Percentiles rank a stretch among this genome's conserved stretches.
phyloP scores from a whole-genome alignment of 306 rosid genomes.

The Cucumis cinereus region DNA sequence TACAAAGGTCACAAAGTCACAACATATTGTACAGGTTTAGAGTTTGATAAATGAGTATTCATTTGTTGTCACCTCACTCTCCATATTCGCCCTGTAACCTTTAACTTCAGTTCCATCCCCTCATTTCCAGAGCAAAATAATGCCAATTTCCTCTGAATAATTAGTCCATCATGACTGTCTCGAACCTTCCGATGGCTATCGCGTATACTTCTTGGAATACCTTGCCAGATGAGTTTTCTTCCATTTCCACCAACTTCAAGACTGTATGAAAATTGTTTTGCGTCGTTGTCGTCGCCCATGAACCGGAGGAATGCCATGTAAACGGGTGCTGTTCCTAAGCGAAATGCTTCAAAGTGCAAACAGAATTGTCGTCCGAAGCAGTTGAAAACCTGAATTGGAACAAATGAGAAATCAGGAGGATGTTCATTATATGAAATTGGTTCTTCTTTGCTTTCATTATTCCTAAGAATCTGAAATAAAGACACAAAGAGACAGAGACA shows the following conservation, averaged over 20 bases:
- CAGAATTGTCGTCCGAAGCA: slow-evolving; percentile 46
- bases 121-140: slow-evolving; percentile 33
- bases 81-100: slow-evolving; percentile 43
- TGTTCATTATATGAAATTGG: neutral
- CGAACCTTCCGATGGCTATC: slow-evolving; percentile 42
- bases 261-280: slow-evolving; percentile 36
- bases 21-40: neutral
- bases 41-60: neutral
- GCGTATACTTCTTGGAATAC: slow-evolving; percentile 41
- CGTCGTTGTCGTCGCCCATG: slow-evolving; percentile 49
- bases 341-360: slow-evolving; percentile 48
- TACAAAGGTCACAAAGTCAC: neutral
- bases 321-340: slow-evolving; percentile 36
- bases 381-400: slow-evolving; percentile 32
- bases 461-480: neutral
- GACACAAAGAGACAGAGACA: neutral
- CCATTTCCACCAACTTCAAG: slow-evolving; percentile 43
- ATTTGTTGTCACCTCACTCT: slow-evolving; percentile 19
- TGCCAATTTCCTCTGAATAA: slow-evolving; percentile 39
- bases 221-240: slow-evolving; percentile 41
- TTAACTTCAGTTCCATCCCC: slow-evolving; percentile 37
- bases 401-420: neutral
- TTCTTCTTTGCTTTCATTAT: neutral
- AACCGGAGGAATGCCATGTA: slow-evolving; percentile 50
- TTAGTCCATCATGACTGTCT: slow-evolving; percentile 42